Base-by-base conservation (phyloP, 805 yeast genomes). In the Nakazawaea pomicola region DNA sequence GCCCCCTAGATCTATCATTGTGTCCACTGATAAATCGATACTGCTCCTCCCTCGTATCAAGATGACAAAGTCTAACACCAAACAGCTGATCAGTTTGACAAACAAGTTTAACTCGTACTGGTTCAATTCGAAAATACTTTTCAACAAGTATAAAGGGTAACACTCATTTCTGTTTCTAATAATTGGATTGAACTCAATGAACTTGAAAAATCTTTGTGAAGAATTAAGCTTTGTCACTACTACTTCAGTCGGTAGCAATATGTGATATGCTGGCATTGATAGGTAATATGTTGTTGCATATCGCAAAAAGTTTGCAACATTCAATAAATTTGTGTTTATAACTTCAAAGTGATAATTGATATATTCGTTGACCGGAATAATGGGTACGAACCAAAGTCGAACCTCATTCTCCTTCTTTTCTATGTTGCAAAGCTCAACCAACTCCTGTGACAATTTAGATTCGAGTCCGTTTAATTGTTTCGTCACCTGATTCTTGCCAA, bases 321-420 rank as follows among this genome's bases (percentile, higher is more conserved):
- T 49, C 12, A 42, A 47, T 8, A 61, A 20, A 4, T 58, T 54
- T 8, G 46, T 40, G 32, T 50, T 51, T 8, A 61, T 46, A 3
- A 53, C 11, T 7, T 46, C 42, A 3, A 52, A 34, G 1, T 56
- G 42, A 37, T 53, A 58, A 8, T 45, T 23, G 1, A 55, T 16
- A 33, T 46, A 49, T 7, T 45, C 39, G 2, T 47, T 36, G 1
- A 58, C 25, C 2, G 59, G 52, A 9, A 61, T 18, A 1, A 61
- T 46, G 1, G 65, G 66, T 1, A 45, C 37, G 29, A 51, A 56
- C n/a, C 50, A 41, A 3, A 62, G 38, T 4, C 23, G 39, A 21
- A 24, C 25, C 23, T 15, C 31, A 9, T 16, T 14, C 27, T 12
- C 20, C 46, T 43, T 31, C 31, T 29, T 28, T 3, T 10, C 21